Conservation (phyloP, 2,329 filamentous ascomycete species). For the Trichoderma simmonsii region DNA sequence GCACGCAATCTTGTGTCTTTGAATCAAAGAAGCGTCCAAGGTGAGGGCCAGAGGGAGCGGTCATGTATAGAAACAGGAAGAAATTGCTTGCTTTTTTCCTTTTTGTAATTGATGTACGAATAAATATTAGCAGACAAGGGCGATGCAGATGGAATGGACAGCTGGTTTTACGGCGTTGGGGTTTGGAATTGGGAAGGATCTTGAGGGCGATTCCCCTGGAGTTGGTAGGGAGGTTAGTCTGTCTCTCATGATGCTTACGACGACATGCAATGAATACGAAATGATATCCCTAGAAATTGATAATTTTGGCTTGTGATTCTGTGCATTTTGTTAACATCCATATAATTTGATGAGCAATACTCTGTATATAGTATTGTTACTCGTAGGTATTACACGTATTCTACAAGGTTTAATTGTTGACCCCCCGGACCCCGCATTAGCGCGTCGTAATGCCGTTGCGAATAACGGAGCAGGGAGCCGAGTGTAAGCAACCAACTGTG, state of each 20-base stretch:
- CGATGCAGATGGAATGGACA: constrained; percentile 11
- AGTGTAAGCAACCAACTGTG: neutral
- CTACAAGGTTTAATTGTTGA: no score
- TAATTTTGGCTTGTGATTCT: neutral
- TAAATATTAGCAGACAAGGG: constrained; percentile 22
- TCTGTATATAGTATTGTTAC: neutral
- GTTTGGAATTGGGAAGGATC: constrained; percentile 24
- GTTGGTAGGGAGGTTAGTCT: constrained; percentile 22
- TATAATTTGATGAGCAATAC: neutral
- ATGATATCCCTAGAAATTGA: constrained; percentile 20
- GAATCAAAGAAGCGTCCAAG: neutral
- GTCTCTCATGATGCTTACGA: constrained; percentile 31
- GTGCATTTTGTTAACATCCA: neutral
- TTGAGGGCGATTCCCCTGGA: constrained; percentile 22
- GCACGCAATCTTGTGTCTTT: neutral
- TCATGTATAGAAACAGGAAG: constrained; percentile 17
- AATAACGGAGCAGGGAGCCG: neutral
- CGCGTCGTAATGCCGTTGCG: neutral
- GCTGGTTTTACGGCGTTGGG: constrained; percentile 18
- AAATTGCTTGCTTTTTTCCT: constrained; percentile 19
- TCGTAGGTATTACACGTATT: neutral
- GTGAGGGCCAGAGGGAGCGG: neutral
- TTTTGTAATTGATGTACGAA: constrained; percentile 25
- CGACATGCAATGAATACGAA: constrained; percentile 30
- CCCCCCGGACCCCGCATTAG: constrained; percentile 1